phyloP scores from a whole-genome alignment of 2,329 filamentous ascomycete species.

The Waltergamsia citrina region DNA sequence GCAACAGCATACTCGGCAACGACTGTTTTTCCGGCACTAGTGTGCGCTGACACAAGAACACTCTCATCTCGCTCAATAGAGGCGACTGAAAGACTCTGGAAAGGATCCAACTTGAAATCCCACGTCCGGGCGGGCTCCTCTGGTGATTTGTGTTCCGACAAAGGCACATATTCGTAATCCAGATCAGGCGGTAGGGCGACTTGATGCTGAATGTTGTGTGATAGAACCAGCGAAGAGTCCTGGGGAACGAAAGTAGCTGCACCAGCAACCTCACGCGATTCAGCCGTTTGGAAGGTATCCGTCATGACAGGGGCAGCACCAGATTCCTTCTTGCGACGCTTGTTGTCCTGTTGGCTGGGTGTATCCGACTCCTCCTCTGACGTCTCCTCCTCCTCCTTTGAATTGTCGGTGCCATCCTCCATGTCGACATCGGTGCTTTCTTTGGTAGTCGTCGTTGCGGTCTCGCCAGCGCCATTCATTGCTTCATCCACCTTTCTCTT shows the following conservation, averaged over 20 bases:
- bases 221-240: slow-evolving; percentile 70
- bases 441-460: slow-evolving; percentile 6
- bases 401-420: slow-evolving; percentile 27
- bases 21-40: slow-evolving; percentile 95
- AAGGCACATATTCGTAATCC: slow-evolving; percentile 89
- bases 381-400: slow-evolving; percentile 15
- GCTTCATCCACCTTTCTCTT: slow-evolving; percentile 81
- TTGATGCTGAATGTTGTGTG: slow-evolving; percentile 97
- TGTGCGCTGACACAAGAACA: slow-evolving; percentile 93
- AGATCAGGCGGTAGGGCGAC: slow-evolving; percentile 89
- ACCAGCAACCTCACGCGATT: slow-evolving; percentile 81
- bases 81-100: slow-evolving; percentile 88
- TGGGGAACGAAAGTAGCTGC: slow-evolving; percentile 58
- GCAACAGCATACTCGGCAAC: slow-evolving; percentile 98
- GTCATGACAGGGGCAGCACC: slow-evolving; percentile 70
- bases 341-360: slow-evolving; percentile 47
- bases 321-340: slow-evolving; percentile 54
- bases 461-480: slow-evolving; percentile 40
- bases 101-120: slow-evolving; percentile 90
- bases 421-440: slow-evolving; percentile 19
- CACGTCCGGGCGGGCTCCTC: slow-evolving; percentile 76
- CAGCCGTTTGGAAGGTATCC: slow-evolving; percentile 89
- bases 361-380: slow-evolving; percentile 26
- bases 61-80: slow-evolving; percentile 96
- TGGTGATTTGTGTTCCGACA: slow-evolving; percentile 88